These are phyloP conservation scores for Saraca asoca DNA, from an alignment of 331 rosid genomes.

Conservation along the genomic window DNA sequence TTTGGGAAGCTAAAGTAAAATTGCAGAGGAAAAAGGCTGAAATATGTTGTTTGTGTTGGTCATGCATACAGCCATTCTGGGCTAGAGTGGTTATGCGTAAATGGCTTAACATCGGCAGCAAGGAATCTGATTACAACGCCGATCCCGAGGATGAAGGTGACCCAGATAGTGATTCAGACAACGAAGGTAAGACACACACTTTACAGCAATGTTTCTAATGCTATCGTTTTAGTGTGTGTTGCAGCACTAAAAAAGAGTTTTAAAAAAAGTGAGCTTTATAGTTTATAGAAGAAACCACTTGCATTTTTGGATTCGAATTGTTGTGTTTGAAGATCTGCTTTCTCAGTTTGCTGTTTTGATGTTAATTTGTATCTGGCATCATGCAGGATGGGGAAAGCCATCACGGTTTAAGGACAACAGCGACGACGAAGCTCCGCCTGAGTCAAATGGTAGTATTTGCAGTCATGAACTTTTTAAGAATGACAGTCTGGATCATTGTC, in stretches of 20 bases:
- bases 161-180: conserved; percentile 49
- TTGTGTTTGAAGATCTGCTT: conserved; percentile 27
- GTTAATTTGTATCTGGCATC: conserved; percentile 33
- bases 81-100: conserved; percentile 70
- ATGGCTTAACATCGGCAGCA: conserved; percentile 72
- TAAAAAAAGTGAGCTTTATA: conserved; percentile 3
- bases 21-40: conserved; percentile 63
- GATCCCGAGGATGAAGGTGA: conserved; percentile 64
- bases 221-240: not conserved
- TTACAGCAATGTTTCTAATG: not conserved
- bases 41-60: conserved; percentile 67
- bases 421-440: conserved; percentile 46
- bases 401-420: conserved; percentile 45
- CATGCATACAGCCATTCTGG: conserved; percentile 83
- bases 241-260: not conserved
- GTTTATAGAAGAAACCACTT: conserved; percentile 9
- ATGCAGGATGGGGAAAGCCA: conserved; percentile 56
- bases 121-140: conserved; percentile 72
- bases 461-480: not conserved
- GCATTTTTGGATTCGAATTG: conserved; percentile 18
- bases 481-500: not conserved
- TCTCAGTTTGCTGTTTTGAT: conserved; percentile 34
- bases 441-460: conserved; percentile 51
- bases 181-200: conserved; percentile 48
- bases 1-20: conserved; percentile 43